Base-by-base conservation (phyloP, 176 grass and related monocot species). In the Poa pratensis region DNA sequence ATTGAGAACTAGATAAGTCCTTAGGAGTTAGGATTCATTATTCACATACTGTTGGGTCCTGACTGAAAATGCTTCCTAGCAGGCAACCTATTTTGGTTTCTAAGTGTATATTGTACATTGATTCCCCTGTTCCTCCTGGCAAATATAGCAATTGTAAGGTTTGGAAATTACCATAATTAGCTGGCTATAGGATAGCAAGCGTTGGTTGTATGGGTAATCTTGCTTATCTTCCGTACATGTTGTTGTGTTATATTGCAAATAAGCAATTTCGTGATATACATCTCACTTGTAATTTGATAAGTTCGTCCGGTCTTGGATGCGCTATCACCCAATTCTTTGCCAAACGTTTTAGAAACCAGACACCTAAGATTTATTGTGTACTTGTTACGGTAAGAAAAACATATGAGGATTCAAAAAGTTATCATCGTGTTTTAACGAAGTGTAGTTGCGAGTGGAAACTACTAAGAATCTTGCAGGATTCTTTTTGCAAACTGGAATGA, bases 41-140 rank as follows among this genome's bases (percentile, higher is more conserved):
- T 81, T 87, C 46, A 75, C 78, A 23, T 76, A 50, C 26, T 12
- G 18, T 85, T 32, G 0, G 5, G n/a, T 43, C 62, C 37, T 23
- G 51, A 27, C 37, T 71, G 37, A 86, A 78, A 70, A 71, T 5
- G 62, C 22, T 34, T 49, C 5, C 48, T 85, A 69, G 35, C 22
- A 30, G 40, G 16, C 57, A 59, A 49, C 52, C 15, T 26, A 28
- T 49, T 74, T 30, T 75, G 24, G 46, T 87, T 32, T 73, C 45
- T 68, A 35, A n/a, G 28, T 82, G 48, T 57, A 30, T n/a, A 42
- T n/a, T 54, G 50, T 28, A 86, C 37, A 74, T 37, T 4, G 16
- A 76, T 57, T 34, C 24, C 30, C 59, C 2, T 5, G 5, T 17
- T 20, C 48, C 69, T 48, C 73, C 28, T 42, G 10, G 4, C 23